Percentiles rank a stretch among this genome's conserved stretches.
Conservation (phyloP, 208 protist species). For the Crithidia expoeki region DNA sequence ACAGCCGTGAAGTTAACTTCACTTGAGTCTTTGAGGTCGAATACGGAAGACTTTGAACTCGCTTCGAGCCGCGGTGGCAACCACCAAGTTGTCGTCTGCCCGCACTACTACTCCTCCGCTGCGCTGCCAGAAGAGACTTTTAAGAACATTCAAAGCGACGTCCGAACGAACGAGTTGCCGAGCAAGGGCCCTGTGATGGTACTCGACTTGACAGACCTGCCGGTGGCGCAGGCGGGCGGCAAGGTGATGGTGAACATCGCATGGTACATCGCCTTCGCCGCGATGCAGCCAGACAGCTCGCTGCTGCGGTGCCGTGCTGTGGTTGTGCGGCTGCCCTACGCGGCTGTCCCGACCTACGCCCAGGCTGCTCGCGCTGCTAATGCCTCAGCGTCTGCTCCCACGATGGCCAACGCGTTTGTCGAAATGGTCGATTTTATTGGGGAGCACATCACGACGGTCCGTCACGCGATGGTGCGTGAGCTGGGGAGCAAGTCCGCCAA, state of each 20-base stretch:
- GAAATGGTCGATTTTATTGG: conserved; percentile 64
- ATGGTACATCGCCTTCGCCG: conserved; percentile 65
- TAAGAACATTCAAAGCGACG: neutral
- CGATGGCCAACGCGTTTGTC: conserved; percentile 26
- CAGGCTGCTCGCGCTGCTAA: neutral
- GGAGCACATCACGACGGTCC: conserved; percentile 53
- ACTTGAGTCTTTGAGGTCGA: conserved; percentile 10
- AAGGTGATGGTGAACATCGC: conserved; percentile 46
- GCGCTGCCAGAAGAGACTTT: conserved; percentile 17
- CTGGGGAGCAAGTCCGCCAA: conserved; percentile 6
- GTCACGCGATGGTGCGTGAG: conserved; percentile 26
- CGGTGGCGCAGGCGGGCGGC: conserved; percentile 25
- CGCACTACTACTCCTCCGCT: conserved; percentile 62
- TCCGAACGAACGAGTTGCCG: neutral
- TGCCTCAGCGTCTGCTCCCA: neutral
- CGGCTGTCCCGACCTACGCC: conserved; percentile 29
- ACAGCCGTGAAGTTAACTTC: neutral
- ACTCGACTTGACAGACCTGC: conserved; percentile 57
- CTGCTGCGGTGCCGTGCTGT: conserved; percentile 38
- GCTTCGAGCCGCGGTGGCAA: conserved; percentile 33
- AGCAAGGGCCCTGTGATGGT: conserved; percentile 42
- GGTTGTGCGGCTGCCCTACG: conserved; percentile 72
- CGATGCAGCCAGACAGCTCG: conserved; percentile 43
- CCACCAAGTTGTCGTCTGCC: conserved; percentile 50
- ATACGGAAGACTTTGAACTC: conserved; percentile 33